Conservation (phyloP, 164 flowering plant genomes). For the Saururus chinensis region DNA sequence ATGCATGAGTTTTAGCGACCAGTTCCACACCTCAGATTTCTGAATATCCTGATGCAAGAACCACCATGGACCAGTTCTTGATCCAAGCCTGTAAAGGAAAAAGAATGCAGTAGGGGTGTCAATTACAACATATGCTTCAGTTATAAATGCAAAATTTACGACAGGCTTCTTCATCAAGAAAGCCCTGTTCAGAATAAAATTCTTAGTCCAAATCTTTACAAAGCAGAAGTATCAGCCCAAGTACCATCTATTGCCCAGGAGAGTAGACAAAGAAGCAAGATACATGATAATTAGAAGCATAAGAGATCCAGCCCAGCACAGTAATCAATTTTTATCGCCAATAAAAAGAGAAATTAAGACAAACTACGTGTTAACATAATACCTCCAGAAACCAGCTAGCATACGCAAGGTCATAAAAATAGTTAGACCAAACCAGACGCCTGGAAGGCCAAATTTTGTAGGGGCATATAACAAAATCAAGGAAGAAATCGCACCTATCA, state of each 20-base stretch:
- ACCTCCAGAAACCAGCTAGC: slow-evolving; percentile 78
- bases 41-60: slow-evolving; percentile 43
- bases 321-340: neutral
- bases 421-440: slow-evolving; percentile 86
- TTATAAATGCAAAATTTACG: too few relatives aligned
- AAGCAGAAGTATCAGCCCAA: too few relatives aligned
- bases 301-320: neutral
- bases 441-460: slow-evolving; percentile 51
- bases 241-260: too few relatives aligned
- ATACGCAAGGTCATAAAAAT: slow-evolving; percentile 76
- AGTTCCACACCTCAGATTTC: slow-evolving; percentile 25
- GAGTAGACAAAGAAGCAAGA: neutral
- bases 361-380: slow-evolving; percentile 1
- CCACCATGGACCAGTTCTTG: slow-evolving; percentile 81
- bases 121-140: too few relatives aligned
- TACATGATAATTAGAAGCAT: neutral
- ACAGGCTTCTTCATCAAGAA: neutral
- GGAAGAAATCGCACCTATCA: slow-evolving; percentile 67
- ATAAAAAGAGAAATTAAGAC: neutral
- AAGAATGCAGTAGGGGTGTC: too few relatives aligned
- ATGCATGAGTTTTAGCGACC: neutral
- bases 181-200: neutral
- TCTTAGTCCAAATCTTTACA: neutral
- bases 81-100: slow-evolving; percentile 32
- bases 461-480: slow-evolving; percentile 66